phyloP scores from a whole-genome alignment of 2,329 filamentous ascomycete species.

The Epichloe amarillans region DNA sequence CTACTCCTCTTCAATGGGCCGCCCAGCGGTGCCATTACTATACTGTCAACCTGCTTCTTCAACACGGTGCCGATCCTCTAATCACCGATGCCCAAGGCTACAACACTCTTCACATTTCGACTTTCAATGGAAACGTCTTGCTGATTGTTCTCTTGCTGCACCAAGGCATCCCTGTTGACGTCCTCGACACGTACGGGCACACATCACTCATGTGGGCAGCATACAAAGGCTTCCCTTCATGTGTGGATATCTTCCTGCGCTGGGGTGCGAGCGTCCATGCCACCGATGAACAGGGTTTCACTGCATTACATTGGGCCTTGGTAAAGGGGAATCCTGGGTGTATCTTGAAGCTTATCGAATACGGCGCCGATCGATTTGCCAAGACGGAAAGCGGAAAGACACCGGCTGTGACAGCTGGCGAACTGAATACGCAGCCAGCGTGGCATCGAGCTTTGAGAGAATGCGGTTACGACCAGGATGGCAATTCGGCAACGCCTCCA shows the following conservation, averaged over 20 bases:
- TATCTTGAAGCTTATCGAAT: conserved; percentile 88
- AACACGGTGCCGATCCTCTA: conserved; percentile 83
- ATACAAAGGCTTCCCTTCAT: conserved; percentile 89
- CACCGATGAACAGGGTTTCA: conserved; percentile 83
- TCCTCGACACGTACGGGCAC: conserved; percentile 78
- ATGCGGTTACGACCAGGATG: conserved; percentile 71
- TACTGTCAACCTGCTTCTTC: conserved; percentile 80
- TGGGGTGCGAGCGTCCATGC: conserved; percentile 94
- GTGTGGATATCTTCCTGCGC: conserved; percentile 80
- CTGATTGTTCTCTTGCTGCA: conserved; percentile 81
- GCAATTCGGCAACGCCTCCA: conserved; percentile 52
- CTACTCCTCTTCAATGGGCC: conserved; percentile 92
- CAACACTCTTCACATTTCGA: conserved; percentile 93
- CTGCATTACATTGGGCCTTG: conserved; percentile 88
- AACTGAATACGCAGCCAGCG: conserved; percentile 73
- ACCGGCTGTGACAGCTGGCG: conserved; percentile 68
- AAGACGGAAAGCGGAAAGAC: conserved; percentile 86
- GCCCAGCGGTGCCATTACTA: conserved; percentile 96
- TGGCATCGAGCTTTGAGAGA: conserved; percentile 77
- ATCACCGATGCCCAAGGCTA: conserved; percentile 91
- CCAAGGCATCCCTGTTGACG: conserved; percentile 89
- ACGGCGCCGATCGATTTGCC: conserved; percentile 85
- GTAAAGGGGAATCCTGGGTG: conserved; percentile 85
- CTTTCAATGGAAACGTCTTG: conserved; percentile 90
- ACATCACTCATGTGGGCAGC: conserved; percentile 97